These are phyloP conservation scores for Bondarzewia mesenterica DNA, from an alignment of 1,284 basidiomycete species.

Conservation along the genomic window DNA sequence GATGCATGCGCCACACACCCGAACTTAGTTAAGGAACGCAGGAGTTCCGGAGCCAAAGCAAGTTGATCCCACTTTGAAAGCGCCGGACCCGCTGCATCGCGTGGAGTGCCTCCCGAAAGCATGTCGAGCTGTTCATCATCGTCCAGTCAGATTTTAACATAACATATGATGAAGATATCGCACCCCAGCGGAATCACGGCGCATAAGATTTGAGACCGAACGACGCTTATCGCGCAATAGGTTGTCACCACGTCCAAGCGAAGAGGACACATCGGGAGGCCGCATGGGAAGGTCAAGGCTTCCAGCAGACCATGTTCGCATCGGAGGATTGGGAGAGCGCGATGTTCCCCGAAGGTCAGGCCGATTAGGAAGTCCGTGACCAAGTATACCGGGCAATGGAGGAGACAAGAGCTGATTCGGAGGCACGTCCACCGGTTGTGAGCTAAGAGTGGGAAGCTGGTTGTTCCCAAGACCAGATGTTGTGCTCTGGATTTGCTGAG, in stretches of 20 bases:
- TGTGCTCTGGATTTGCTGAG: conserved; percentile 47
- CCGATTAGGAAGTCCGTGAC: conserved; percentile 40
- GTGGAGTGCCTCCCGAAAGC: conserved; percentile 43
- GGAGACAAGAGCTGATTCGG: conserved; percentile 13
- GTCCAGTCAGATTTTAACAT: conserved; percentile 29
- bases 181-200: conserved; percentile 71
- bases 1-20: conserved; percentile 50
- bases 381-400: conserved; percentile 18
- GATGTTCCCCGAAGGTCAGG: conserved; percentile 46
- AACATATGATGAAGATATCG: conserved; percentile 22
- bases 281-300: conserved; percentile 65
- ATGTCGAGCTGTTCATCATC: conserved; percentile 44
- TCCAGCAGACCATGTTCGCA: conserved; percentile 77
- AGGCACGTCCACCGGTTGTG: conserved; percentile 13
- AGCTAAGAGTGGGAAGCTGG: conserved; percentile 22
- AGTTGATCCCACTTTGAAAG: conserved; percentile 97
- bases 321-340: conserved; percentile 58
- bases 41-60: conserved; percentile 76
- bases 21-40: conserved; percentile 88
- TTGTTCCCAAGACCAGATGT: conserved; percentile 24
- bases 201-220: conserved; percentile 58
- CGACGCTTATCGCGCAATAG: conserved; percentile 60
- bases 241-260: conserved; percentile 23
- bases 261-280: conserved; percentile 29
- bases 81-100: conserved; percentile 68